Evolutionary conservation across 1,284 basidiomycete species (phyloP).

Genomic region (Erythrobasidium hasegawianum): DNA sequence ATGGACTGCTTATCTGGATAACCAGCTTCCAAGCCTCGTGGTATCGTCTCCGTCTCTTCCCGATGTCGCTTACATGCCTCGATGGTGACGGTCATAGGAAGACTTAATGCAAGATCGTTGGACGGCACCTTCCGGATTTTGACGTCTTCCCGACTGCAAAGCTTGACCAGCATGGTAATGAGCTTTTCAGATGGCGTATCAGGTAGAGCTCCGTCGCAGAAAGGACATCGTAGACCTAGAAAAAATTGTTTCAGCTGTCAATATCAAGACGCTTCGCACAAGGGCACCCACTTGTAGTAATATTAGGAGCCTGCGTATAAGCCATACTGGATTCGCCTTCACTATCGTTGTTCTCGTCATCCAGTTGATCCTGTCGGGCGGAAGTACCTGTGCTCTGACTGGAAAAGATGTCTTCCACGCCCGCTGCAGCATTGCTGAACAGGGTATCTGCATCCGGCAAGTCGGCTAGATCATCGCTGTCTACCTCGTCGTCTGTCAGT

Average conservation of each 20-base stretch:
- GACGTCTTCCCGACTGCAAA: slow-evolving; percentile 33
- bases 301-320: no score
- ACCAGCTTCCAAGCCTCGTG: slow-evolving; percentile 35
- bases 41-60: slow-evolving; percentile 38
- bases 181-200: slow-evolving; percentile 32
- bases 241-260: no score
- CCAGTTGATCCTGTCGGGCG: background rate
- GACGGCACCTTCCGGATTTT: background rate
- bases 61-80: slow-evolving; percentile 39
- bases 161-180: slow-evolving; percentile 30
- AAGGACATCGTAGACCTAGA: slow-evolving; percentile 38
- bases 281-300: no score
- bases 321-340: background rate
- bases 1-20: slow-evolving; percentile 34
- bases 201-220: slow-evolving; percentile 39
- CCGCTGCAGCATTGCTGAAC: no score
- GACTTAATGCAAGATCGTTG: slow-evolving; percentile 34
- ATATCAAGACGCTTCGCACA: no score
- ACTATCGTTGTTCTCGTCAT: background rate
- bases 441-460: no score
- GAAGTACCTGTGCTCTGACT: no score
- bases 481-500: no score
- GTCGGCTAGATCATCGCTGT: no score
- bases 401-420: no score
- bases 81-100: slow-evolving; percentile 36